Base-by-base conservation (phyloP, 306 rosid genomes). In the Vigna angularis region DNA sequence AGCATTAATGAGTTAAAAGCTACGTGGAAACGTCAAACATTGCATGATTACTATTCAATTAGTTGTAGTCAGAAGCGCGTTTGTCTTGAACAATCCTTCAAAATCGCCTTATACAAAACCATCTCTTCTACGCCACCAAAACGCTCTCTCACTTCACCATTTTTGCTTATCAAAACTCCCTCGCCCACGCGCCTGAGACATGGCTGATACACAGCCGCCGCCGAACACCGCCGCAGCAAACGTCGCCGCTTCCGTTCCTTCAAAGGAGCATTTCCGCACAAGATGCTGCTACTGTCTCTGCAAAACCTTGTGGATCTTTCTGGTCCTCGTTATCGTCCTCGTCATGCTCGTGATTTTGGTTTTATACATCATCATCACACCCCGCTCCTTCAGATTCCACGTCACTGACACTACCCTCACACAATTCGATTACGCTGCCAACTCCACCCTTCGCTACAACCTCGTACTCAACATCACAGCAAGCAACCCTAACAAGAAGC, bases 281-380 rank as follows among this genome's bases (percentile, higher is more conserved):
- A 8, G 58, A 53, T 77, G 76, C 68, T 47, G 83, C n/a, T 64
- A 79, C 65, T 87, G 97, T 66, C 71, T 87, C 77, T 80, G 81
- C 50, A 42, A 87, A 52, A 64, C 72, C 57, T 5, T 88, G 7
- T 84, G 87, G 83, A 80, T 84, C 44, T 70, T 88, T 20, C 73
- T 87, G 22, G 17, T 83, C 42, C 7, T 76, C 22, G 36, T 80
- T 50, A 64, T 83, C 50, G 0, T 87, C 75, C 3, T 81, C 10
- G 12, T 61, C 6, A 87, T 83, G 7, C 84, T 91, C 2, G 73
- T 75, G 18, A 28, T 59, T 13, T 3, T 59, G 4, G 40, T 59
- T 0, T 6, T 59, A 1, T 59, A 59, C 66, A 28, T 59, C 17
- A 59, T 59, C 66, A 64, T 89, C 64, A 85, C 78, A 6, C 97